A percentile compares a stretch with the other conserved stretches of the same genome.
Evolutionary conservation across 2,329 filamentous ascomycete genomes (phyloP).

Genomic region (Geosmithia morbida): DNA sequence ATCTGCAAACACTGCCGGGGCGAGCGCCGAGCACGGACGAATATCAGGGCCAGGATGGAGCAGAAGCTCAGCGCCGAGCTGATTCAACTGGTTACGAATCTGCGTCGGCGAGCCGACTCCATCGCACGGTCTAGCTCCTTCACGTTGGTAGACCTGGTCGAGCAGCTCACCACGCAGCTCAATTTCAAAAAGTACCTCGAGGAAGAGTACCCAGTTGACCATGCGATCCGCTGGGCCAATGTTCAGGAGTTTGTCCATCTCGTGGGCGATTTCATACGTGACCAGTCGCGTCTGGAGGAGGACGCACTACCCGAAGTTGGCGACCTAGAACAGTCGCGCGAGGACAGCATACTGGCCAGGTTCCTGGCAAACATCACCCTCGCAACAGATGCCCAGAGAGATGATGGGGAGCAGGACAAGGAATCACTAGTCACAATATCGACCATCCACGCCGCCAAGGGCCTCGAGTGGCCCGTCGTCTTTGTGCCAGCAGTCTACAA

Average conservation of each 20-base stretch:
- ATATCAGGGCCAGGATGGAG: constrained; percentile 33
- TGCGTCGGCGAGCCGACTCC: constrained; percentile 14
- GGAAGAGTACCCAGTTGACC: constrained; percentile 55
- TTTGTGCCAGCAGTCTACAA: constrained; percentile 85
- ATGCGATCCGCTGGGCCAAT: constrained; percentile 73
- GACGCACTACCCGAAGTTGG: constrained; percentile 54
- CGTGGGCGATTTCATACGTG: constrained; percentile 53
- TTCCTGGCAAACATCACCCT: constrained; percentile 87
- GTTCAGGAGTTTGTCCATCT: constrained; percentile 77
- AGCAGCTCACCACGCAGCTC: constrained; percentile 47
- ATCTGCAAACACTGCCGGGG: constrained; percentile 41
- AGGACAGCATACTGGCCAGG: constrained; percentile 48
- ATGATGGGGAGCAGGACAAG: constrained; percentile 39
- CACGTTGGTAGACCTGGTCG: constrained; percentile 32
- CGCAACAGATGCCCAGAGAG: constrained; percentile 62
- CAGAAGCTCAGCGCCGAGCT: constrained; percentile 37
- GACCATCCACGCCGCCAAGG: constrained; percentile 92
- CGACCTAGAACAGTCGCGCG: constrained; percentile 52
- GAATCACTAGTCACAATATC: constrained; percentile 70
- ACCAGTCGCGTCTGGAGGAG: constrained; percentile 27
- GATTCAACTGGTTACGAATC: constrained; percentile 23
- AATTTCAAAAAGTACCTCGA: constrained; percentile 62
- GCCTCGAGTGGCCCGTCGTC: constrained; percentile 89
- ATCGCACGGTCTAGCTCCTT: constrained; percentile 12
- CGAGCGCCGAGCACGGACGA: constrained; percentile 29